Conservation (phyloP, 164 flowering plant species). For the grape (Vitis vinifera) region DNA sequence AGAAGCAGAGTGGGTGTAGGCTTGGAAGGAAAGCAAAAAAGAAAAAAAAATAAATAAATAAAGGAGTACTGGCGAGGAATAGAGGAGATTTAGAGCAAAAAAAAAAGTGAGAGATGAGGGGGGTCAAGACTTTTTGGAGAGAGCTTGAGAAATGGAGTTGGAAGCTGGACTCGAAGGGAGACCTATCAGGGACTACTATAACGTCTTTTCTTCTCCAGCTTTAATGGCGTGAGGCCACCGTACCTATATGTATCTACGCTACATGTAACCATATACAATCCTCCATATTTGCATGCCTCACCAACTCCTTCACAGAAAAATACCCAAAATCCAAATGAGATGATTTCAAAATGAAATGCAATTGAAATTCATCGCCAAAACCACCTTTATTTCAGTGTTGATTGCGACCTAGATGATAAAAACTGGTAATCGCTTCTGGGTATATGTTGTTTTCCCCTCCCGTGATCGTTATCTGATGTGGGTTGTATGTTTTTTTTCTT, state of each 20-base stretch:
- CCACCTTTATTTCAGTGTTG: neutral
- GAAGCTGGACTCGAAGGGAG: too few species aligned
- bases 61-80: too few species aligned
- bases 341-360: conserved; percentile 16
- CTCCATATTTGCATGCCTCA: conserved; percentile 37
- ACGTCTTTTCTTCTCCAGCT: conserved; percentile 17
- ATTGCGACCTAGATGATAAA: conserved; percentile 1
- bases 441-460: conserved; percentile 14
- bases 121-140: too few species aligned
- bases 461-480: conserved; percentile 17
- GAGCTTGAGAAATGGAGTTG: too few species aligned
- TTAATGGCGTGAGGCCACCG: conserved; percentile 20
- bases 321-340: conserved; percentile 19
- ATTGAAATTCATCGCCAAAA: conserved; percentile 16
- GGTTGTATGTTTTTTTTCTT: conserved; percentile 16
- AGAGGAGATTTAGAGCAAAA: too few species aligned
- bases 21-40: too few species aligned
- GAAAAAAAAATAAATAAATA: too few species aligned
- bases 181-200: neutral
- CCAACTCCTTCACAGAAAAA: conserved; percentile 19
- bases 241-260: conserved; percentile 5
- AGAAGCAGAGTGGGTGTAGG: too few species aligned
- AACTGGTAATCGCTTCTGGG: conserved; percentile 25
- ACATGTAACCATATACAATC: conserved; percentile 17
- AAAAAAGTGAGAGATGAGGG: too few species aligned